These are phyloP conservation scores for Austroboletus eburneus DNA, from an alignment of 768 basidiomycete species.

Conservation along the genomic window DNA sequence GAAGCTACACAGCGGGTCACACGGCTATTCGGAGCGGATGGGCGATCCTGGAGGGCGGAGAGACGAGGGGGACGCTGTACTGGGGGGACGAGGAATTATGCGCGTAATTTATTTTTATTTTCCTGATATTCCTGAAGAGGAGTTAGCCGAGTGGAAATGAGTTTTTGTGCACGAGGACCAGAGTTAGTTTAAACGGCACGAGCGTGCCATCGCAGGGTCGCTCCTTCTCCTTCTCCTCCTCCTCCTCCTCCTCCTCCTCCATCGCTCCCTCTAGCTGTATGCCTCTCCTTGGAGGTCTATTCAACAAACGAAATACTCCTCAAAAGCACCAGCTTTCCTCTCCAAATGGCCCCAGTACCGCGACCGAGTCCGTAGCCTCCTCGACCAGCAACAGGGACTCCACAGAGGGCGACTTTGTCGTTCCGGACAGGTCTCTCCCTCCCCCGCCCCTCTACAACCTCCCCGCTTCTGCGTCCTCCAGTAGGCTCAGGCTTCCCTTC, in stretches of 20 bases:
- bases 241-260: neutral
- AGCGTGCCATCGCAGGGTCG: too few relatives aligned
- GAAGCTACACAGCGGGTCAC: neutral
- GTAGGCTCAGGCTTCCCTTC: slow-evolving; percentile 45
- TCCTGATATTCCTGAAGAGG: slow-evolving; percentile 7
- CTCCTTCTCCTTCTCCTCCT: too few relatives aligned
- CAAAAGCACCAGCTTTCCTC: neutral
- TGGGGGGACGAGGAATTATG: too few relatives aligned
- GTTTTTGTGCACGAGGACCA: slow-evolving; percentile 8
- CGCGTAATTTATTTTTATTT: too few relatives aligned
- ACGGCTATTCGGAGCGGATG: neutral
- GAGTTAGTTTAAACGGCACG: slow-evolving; percentile 5
- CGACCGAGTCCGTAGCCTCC: slow-evolving; percentile 15
- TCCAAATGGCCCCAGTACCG: neutral
- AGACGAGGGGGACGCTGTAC: too few relatives aligned
- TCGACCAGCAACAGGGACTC: slow-evolving; percentile 15
- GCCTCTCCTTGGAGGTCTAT: slow-evolving; percentile 29
- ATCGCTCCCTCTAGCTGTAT: slow-evolving; percentile 6
- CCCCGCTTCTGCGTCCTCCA: slow-evolving; percentile 32
- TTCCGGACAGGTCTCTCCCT: slow-evolving; percentile 19
- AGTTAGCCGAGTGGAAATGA: slow-evolving; percentile 13
- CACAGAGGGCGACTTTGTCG: slow-evolving; percentile 33
- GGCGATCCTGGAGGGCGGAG: neutral
- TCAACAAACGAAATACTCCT: slow-evolving; percentile 18
- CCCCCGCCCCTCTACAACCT: slow-evolving; percentile 20